Percentiles rank a stretch among this genome's conserved stretches.
Evolutionary conservation across 139 green algal species (phyloP).

Genomic region (Dunaliella primolecta): DNA sequence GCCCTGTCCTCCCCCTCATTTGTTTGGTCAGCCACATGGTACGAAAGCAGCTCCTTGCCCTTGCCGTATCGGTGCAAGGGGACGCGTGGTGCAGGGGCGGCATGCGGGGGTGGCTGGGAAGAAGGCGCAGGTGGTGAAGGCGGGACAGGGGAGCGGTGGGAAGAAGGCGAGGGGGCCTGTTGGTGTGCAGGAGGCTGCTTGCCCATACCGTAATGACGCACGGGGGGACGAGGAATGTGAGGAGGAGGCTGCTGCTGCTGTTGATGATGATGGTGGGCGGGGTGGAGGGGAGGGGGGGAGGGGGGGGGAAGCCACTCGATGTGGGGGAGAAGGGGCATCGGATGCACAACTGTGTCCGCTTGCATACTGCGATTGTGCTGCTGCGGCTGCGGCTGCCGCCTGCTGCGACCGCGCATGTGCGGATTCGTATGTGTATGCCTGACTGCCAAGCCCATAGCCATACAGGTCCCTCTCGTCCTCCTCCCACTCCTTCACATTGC

Average conservation of each 20-base stretch:
- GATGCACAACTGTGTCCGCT: not conserved
- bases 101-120: too few species aligned
- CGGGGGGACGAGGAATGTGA: not conserved
- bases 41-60: not conserved
- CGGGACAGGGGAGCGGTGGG: too few species aligned
- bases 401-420: not conserved
- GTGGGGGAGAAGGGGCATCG: too few species aligned
- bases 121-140: not conserved
- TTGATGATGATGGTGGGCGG: not conserved
- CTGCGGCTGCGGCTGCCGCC: not conserved
- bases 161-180: not conserved
- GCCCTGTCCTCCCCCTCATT: not conserved
- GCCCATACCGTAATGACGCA: not conserved
- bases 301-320: too few species aligned
- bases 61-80: not conserved
- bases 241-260: not conserved
- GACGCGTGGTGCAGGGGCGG: too few species aligned
- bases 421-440: not conserved
- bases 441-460: not conserved
- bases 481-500: not conserved
- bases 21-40: not conserved
- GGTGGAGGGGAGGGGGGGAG: too few species aligned
- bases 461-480: not conserved
- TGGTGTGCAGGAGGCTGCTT: not conserved
- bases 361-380: not conserved